Conservation (phyloP, 345 rosid genomes). For the sweet orange (Citrus sinensis) region DVS_A1.0 CM039168.1:3035001-3035500, state of each 20-base stretch:
- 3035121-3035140: conserved; percentile 36
- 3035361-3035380: neutral
- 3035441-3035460: neutral
- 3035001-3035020: conserved; percentile 81
- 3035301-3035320: conserved; percentile 18
- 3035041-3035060: conserved; percentile 81
- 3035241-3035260: conserved; percentile 13
- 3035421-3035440: conserved; percentile 1
- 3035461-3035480: neutral
- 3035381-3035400: neutral
- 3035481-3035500: neutral
- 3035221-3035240: conserved; percentile 10
- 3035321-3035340: conserved; percentile 15
- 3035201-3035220: conserved; percentile 11
- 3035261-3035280: conserved; percentile 12
- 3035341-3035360: conserved; percentile 5
- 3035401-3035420: neutral
- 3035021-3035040: conserved; percentile 99
- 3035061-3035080: conserved; percentile 79
- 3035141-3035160: conserved; percentile 38
- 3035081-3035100: conserved; percentile 80
- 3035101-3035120: conserved; percentile 68
- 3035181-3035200: conserved; percentile 56
- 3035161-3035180: conserved; percentile 63
- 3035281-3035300: conserved; percentile 15